These are phyloP conservation scores for Diplodia scrobiculata DNA, from an alignment of 2,329 filamentous ascomycete species.

Conservation along the genomic window DNA sequence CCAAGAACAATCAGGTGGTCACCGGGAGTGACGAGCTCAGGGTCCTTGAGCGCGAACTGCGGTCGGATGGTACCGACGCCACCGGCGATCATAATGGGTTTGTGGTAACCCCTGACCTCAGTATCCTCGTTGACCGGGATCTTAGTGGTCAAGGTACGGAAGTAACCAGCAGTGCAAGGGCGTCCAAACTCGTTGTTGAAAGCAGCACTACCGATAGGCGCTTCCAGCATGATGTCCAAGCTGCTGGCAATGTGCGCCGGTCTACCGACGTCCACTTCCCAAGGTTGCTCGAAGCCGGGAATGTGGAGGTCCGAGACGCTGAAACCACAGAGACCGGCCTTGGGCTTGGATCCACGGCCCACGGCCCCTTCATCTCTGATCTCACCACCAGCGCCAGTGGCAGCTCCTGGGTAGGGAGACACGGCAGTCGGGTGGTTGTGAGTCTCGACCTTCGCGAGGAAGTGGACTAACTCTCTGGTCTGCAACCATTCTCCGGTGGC, in stretches of 20 bases:
- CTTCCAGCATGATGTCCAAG: conserved; percentile 96
- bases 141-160: conserved; percentile 80
- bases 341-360: conserved; percentile 86
- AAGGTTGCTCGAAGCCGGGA: conserved; percentile 77
- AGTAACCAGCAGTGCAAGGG: conserved; percentile 84
- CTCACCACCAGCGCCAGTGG: conserved; percentile 92
- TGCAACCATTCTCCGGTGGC: conserved; percentile 84
- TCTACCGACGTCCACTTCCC: conserved; percentile 89
- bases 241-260: conserved; percentile 91
- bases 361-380: conserved; percentile 95
- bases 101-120: conserved; percentile 90
- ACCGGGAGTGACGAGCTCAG: conserved; percentile 76
- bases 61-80: conserved; percentile 91
- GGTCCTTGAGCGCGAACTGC: conserved; percentile 84
- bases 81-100: conserved; percentile 97
- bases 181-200: conserved; percentile 99
- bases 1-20: conserved; percentile 90
- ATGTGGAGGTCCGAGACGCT: conserved; percentile 94
- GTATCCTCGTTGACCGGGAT: conserved; percentile 62
- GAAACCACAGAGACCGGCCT: conserved; percentile 88
- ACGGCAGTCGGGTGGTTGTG: conserved; percentile 98
- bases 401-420: conserved; percentile 87
- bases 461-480: conserved; percentile 82
- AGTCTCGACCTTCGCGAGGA: conserved; percentile 92
- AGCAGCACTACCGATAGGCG: conserved; percentile 87